These are phyloP conservation scores for Epichloe bromicola DNA, from an alignment of 2,329 filamentous ascomycete species.

Conservation along the genomic window DNA sequence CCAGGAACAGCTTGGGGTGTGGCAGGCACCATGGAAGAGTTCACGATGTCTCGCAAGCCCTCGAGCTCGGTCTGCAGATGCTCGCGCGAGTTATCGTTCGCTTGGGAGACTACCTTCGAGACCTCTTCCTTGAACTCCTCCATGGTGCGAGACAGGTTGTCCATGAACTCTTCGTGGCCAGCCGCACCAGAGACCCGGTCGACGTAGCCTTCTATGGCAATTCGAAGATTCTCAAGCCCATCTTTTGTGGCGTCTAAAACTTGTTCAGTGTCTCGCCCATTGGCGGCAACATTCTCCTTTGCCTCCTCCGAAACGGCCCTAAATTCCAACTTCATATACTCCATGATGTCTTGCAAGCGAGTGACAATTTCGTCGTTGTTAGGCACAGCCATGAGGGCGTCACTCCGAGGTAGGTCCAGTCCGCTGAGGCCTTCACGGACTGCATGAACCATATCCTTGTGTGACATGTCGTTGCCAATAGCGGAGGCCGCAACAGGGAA, in stretches of 20 bases:
- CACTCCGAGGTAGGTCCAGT: slow-evolving; percentile 31
- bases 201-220: slow-evolving; percentile 71
- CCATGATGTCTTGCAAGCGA: slow-evolving; percentile 52
- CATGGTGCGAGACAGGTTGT: slow-evolving; percentile 50
- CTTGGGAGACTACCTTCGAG: slow-evolving; percentile 41
- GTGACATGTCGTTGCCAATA: slow-evolving; percentile 38
- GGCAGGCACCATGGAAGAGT: slow-evolving; percentile 52
- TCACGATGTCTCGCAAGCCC: slow-evolving; percentile 64
- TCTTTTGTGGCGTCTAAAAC: slow-evolving; percentile 80
- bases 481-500: slow-evolving; percentile 51
- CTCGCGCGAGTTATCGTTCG: slow-evolving; percentile 37
- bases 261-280: slow-evolving; percentile 74
- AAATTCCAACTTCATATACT: slow-evolving; percentile 46
- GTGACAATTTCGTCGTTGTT: slow-evolving; percentile 38
- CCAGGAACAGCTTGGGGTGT: slow-evolving; percentile 27
- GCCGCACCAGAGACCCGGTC: slow-evolving; percentile 56
- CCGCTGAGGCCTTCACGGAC: slow-evolving; percentile 46
- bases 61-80: slow-evolving; percentile 74
- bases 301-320: slow-evolving; percentile 46
- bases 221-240: slow-evolving; percentile 67
- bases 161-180: slow-evolving; percentile 66
- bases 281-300: slow-evolving; percentile 68
- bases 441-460: slow-evolving; percentile 50
- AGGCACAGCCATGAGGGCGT: slow-evolving; percentile 27
- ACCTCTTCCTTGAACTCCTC: slow-evolving; percentile 56